phyloP scores from a whole-genome alignment of 139 green algal species.

The Chlorella sp. region DNA sequence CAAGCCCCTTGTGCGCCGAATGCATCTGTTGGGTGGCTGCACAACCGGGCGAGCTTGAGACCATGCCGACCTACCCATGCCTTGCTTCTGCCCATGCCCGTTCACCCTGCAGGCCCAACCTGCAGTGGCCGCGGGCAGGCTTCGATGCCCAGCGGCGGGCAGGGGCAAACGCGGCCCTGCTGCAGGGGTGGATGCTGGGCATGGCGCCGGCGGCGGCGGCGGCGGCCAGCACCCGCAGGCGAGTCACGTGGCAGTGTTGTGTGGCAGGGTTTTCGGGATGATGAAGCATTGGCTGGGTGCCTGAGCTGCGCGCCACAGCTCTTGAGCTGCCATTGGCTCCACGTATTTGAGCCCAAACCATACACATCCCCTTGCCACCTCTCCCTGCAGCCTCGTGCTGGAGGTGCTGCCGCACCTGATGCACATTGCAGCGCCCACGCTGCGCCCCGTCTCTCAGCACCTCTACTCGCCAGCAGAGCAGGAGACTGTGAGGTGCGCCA shows the following conservation, averaged over 20 bases:
- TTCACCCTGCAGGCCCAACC: constrained; percentile 45
- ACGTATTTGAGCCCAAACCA: no score
- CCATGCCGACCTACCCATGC: no score
- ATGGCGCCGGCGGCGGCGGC: constrained; percentile 18
- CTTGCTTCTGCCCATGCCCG: background rate
- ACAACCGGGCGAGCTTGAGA: no score
- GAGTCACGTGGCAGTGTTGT: background rate
- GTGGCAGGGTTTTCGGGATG: no score
- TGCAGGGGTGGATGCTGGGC: constrained; percentile 66
- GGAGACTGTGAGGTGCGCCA: constrained; percentile 39
- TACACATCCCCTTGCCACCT: background rate
- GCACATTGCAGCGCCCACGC: constrained; percentile 48
- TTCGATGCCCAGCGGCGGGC: constrained; percentile 29
- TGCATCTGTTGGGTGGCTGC: no score
- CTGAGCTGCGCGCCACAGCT: no score
- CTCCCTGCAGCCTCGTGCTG: constrained; percentile 29
- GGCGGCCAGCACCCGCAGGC: background rate
- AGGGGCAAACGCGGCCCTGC: constrained; percentile 49
- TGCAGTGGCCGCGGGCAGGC: constrained; percentile 72
- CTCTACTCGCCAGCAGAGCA: constrained; percentile 67
- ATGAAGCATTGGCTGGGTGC: no score
- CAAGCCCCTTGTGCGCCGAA: no score
- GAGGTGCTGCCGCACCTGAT: constrained; percentile 71
- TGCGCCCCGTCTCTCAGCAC: constrained; percentile 68
- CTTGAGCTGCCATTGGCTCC: no score